phyloP scores from a whole-genome alignment of 2,329 filamentous ascomycete species.

The Cordyceps cateniannulata region DNA sequence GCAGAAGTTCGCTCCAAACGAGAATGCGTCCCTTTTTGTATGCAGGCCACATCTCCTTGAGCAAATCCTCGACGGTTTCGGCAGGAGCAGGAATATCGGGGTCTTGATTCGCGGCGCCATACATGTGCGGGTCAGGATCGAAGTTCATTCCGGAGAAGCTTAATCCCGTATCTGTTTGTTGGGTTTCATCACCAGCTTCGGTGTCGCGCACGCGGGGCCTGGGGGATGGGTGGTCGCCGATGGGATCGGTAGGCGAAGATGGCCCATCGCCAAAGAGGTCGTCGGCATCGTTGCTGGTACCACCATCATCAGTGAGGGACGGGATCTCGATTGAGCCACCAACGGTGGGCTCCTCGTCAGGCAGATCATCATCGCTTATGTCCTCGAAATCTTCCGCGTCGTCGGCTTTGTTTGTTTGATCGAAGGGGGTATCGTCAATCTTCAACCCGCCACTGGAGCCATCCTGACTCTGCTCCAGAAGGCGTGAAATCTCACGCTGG shows the following conservation, averaged over 20 bases:
- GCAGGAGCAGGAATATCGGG: slow-evolving; percentile 60
- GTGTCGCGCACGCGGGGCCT: slow-evolving; percentile 35
- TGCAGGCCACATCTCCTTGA: slow-evolving; percentile 73
- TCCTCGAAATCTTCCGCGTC: slow-evolving; percentile 89
- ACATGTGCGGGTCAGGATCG: slow-evolving; percentile 37
- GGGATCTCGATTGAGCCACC: slow-evolving; percentile 42
- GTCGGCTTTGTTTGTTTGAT: slow-evolving; percentile 74
- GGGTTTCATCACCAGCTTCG: slow-evolving; percentile 29
- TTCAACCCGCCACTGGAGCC: slow-evolving; percentile 32
- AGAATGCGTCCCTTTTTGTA: slow-evolving; percentile 72
- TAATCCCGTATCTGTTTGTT: slow-evolving; percentile 24
- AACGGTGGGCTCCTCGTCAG: slow-evolving; percentile 58
- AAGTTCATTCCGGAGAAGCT: slow-evolving; percentile 41
- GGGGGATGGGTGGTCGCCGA: slow-evolving; percentile 38
- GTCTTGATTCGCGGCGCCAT: slow-evolving; percentile 49
- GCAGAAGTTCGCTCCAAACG: slow-evolving; percentile 76
- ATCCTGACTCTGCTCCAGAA: slow-evolving; percentile 37
- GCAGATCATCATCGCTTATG: slow-evolving; percentile 85
- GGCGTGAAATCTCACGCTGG: slow-evolving; percentile 38
- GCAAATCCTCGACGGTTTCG: slow-evolving; percentile 66
- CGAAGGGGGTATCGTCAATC: slow-evolving; percentile 44
- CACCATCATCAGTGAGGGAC: slow-evolving; percentile 52
- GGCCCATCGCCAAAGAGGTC: slow-evolving; percentile 63
- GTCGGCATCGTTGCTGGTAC: slow-evolving; percentile 54
- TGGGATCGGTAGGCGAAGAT: slow-evolving; percentile 40